A percentile compares a stretch with the other conserved stretches of the same genome.
These are phyloP conservation scores for Lagerstroemia speciosa DNA, from an alignment of 345 rosid species.

Conservation along the genomic window DNA sequence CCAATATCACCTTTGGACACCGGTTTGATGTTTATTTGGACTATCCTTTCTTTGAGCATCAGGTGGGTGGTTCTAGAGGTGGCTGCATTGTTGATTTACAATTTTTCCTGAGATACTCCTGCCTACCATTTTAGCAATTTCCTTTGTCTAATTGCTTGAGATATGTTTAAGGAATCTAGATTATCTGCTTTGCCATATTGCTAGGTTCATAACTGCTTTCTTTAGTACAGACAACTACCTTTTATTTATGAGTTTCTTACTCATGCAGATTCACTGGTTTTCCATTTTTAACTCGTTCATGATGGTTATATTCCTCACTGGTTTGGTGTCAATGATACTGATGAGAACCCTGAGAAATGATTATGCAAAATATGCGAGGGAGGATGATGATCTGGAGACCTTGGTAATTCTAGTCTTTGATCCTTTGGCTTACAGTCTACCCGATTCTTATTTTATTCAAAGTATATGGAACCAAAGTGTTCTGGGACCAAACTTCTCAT, in stretches of 20 bases:
- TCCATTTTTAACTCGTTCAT: conserved; percentile 94
- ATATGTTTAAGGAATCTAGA: not conserved
- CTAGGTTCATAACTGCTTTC: not conserved
- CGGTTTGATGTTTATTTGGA: conserved; percentile 92
- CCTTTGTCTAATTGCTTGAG: not conserved
- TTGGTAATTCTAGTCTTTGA: conserved; percentile 41
- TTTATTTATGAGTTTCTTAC: conserved; percentile 1
- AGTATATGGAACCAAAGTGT: not conserved
- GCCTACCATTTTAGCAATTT: not conserved
- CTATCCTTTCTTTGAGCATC: conserved; percentile 92
- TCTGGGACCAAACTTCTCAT: conserved; percentile 11
- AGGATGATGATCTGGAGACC: conserved; percentile 89
- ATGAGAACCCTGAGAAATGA: conserved; percentile 95
- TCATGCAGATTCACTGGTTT: conserved; percentile 88
- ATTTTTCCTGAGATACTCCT: not conserved
- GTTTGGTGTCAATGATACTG: conserved; percentile 93
- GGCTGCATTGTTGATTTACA: not conserved
- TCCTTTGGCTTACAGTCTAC: conserved; percentile 6
- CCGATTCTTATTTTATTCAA: conserved; percentile 1
- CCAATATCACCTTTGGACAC: conserved; percentile 65
- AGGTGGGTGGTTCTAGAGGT: conserved; percentile 32
- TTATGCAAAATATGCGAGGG: conserved; percentile 93
- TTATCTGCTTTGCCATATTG: not conserved
- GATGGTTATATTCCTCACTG: conserved; percentile 98
- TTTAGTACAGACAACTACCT: not conserved